phyloP scores from a whole-genome alignment of 441 rosid genomes.

The Oxalis stricta region DNA sequence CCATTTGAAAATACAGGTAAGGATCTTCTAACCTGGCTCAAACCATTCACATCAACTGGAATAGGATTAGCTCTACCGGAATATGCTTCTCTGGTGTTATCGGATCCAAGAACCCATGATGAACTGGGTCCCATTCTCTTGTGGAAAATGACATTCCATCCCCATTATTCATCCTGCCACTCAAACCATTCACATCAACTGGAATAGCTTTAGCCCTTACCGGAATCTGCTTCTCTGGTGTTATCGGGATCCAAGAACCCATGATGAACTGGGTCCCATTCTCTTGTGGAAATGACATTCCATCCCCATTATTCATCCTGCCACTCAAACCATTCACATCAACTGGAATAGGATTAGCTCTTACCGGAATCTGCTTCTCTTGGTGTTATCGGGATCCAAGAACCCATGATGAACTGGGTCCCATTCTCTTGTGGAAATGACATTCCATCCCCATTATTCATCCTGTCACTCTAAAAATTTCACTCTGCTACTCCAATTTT shows the following conservation, averaged over 20 bases:
- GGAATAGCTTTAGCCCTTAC: constrained; percentile 16
- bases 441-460: constrained; percentile 24
- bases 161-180: constrained; percentile 23
- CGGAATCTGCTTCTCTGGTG: constrained; percentile 34
- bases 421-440: constrained; percentile 22
- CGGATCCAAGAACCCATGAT: constrained; percentile 28
- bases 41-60: constrained; percentile 13
- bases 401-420: constrained; percentile 12
- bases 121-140: constrained; percentile 18
- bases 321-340: constrained; percentile 26
- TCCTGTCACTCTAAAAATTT: constrained; percentile 18
- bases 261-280: constrained; percentile 19
- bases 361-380: constrained; percentile 24
- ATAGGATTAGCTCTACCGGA: constrained; percentile 18
- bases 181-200: constrained; percentile 13
- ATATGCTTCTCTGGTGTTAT: constrained; percentile 35
- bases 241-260: constrained; percentile 33
- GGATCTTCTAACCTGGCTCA: no score
- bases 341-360: constrained; percentile 16
- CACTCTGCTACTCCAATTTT: not conserved
- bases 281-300: constrained; percentile 22
- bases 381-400: constrained; percentile 48
- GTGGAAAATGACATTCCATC: constrained; percentile 24
- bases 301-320: constrained; percentile 23
- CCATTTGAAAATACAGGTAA: constrained; percentile 20